phyloP scores from a whole-genome alignment of 1,284 basidiomycete species.

The Meira nashicola region DNA sequence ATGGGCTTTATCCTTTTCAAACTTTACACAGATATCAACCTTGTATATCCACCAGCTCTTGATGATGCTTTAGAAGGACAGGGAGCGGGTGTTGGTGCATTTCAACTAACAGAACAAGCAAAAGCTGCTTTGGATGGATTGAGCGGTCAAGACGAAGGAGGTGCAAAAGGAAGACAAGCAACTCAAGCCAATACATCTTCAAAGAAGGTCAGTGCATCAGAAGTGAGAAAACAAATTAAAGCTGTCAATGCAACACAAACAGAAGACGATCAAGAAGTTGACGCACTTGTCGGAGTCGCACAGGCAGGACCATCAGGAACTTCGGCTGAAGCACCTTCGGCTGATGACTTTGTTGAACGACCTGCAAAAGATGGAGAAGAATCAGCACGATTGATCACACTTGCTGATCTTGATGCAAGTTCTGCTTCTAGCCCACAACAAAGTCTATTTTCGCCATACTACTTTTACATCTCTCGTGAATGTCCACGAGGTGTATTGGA shows the following conservation, averaged over 20 bases:
- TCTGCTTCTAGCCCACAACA: constrained; percentile 24
- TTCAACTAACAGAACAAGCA: constrained; percentile 68
- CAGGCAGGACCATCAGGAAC: constrained; percentile 12
- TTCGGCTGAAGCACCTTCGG: constrained; percentile 15
- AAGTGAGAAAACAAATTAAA: constrained; percentile 58
- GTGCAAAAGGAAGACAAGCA: constrained; percentile 12
- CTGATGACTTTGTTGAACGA: constrained; percentile 39
- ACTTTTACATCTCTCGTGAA: constrained; percentile 92
- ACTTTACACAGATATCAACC: constrained; percentile 86
- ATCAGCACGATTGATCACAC: constrained; percentile 66
- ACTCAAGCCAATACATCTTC: constrained; percentile 4
- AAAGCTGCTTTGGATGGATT: constrained; percentile 42
- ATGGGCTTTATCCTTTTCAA: constrained; percentile 96
- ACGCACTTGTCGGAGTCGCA: constrained; percentile 14
- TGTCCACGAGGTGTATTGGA: constrained; percentile 88
- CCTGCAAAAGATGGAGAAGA: constrained; percentile 62
- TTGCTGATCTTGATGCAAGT: constrained; percentile 61
- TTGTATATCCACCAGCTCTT: constrained; percentile 90
- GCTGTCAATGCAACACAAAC: constrained; percentile 54
- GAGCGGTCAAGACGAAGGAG: constrained; percentile 22
- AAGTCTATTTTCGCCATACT: constrained; percentile 74
- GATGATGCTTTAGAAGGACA: constrained; percentile 78
- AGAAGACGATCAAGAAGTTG: constrained; percentile 34
- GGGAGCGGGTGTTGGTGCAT: constrained; percentile 78
- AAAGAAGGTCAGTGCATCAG: constrained; percentile 57